These are phyloP conservation scores for Blastobotrys buckinghamii DNA, from an alignment of 1,139 yeast species.

Conservation along the genomic window DNA sequence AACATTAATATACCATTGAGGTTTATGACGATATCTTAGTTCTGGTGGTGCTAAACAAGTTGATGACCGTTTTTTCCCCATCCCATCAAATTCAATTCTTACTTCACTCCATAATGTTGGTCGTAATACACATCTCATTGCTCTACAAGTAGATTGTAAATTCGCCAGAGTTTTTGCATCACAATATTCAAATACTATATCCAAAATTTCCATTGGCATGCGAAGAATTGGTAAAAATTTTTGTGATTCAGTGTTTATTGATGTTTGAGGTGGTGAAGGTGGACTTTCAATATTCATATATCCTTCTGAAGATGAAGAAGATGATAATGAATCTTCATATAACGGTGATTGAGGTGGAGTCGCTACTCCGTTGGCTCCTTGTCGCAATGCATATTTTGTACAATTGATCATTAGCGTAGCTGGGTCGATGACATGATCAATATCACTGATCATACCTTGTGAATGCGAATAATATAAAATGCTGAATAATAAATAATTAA, in stretches of 20 bases:
- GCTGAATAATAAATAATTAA: too few species aligned
- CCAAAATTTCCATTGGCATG: constrained; percentile 14
- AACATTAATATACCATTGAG: constrained; percentile 9
- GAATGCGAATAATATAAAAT: too few species aligned
- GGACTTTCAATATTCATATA: too few species aligned
- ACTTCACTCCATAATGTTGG: constrained; percentile 12
- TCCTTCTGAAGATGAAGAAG: too few species aligned
- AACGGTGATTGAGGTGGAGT: not conserved
- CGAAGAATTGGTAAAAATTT: constrained; percentile 4
- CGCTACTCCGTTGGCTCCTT: not conserved
- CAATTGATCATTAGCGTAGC: constrained; percentile 1
- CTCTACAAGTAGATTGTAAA: constrained; percentile 8
- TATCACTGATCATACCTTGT: not conserved
- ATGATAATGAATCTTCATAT: not conserved
- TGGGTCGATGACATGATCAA: constrained; percentile 2
- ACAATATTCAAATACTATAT: constrained; percentile 11
- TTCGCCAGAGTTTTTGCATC: constrained; percentile 7
- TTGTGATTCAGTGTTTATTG: not conserved
- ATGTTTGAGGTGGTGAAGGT: not conserved
- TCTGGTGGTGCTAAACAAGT: constrained; percentile 10
- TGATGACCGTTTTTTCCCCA: constrained; percentile 5
- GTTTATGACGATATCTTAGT: constrained; percentile 4
- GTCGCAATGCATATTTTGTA: constrained; percentile 1
- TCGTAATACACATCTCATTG: constrained; percentile 10
- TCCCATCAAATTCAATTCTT: constrained; percentile 10